Evolutionary conservation across 2,329 filamentous ascomycete genomes (phyloP).

Genomic region (Shiraia sp.): DNA sequence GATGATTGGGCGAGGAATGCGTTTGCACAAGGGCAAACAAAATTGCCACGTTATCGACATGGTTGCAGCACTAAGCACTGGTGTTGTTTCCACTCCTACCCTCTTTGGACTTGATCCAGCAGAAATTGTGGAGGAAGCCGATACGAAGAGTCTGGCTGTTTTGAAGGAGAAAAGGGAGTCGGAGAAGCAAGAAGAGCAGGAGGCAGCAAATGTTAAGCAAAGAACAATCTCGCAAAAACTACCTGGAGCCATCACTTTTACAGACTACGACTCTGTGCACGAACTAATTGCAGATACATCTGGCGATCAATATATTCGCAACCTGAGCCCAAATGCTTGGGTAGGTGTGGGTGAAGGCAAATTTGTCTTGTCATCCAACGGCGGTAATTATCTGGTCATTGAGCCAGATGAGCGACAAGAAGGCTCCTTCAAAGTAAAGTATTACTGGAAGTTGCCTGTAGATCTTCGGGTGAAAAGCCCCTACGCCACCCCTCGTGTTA

Average conservation of each 20-base stretch:
- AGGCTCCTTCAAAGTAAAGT: slow-evolving; percentile 45
- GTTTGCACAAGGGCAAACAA: slow-evolving; percentile 76
- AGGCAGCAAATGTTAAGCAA: slow-evolving; percentile 72
- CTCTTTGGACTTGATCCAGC: slow-evolving; percentile 89
- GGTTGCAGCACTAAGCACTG: slow-evolving; percentile 81
- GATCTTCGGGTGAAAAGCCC: slow-evolving; percentile 52
- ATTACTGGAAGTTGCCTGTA: slow-evolving; percentile 47
- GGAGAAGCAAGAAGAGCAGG: slow-evolving; percentile 47
- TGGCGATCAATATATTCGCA: slow-evolving; percentile 76
- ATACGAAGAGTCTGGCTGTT: slow-evolving; percentile 63
- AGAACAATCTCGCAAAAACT: slow-evolving; percentile 22
- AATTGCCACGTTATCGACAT: slow-evolving; percentile 97
- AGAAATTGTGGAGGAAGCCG: slow-evolving; percentile 71
- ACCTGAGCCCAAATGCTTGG: slow-evolving; percentile 78
- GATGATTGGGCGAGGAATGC: slow-evolving; percentile 96
- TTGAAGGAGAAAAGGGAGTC: slow-evolving; percentile 55
- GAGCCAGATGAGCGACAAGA: slow-evolving; percentile 49
- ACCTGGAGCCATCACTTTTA: slow-evolving; percentile 69
- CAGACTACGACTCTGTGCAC: slow-evolving; percentile 88
- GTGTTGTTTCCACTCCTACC: slow-evolving; percentile 88
- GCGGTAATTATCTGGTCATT: slow-evolving; percentile 64
- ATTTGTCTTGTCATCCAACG: slow-evolving; percentile 69
- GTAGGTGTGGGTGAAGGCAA: slow-evolving; percentile 72
- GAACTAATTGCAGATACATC: slow-evolving; percentile 85
- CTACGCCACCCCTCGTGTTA: slow-evolving; percentile 68